Evolutionary conservation across 1,284 basidiomycete genomes (phyloP).

Genomic region (Leccinum subrobustum): DNA sequence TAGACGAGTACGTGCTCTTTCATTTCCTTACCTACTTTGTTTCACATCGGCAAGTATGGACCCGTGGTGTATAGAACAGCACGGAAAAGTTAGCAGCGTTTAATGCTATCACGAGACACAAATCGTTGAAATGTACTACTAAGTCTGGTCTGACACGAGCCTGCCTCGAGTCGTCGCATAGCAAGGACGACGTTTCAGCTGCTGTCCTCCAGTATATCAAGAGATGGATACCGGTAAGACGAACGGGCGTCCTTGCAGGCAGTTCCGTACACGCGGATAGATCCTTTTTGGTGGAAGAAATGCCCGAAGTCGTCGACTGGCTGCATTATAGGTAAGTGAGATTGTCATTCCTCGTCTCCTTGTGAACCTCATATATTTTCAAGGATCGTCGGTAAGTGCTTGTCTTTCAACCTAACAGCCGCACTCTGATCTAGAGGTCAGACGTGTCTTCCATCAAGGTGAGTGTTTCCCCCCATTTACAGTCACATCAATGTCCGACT

Average conservation of each 20-base stretch:
- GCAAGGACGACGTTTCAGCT: constrained; percentile 52
- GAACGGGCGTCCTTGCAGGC: constrained; percentile 71
- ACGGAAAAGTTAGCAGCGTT: constrained; percentile 49
- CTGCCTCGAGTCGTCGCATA: constrained; percentile 62
- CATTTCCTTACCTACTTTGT: neutral
- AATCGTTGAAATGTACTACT: constrained; percentile 28
- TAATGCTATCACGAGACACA: neutral
- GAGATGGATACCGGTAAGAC: constrained; percentile 65
- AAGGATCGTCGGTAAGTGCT: constrained; percentile 59
- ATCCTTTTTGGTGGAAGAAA: constrained; percentile 67
- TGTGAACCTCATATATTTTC: constrained; percentile 1
- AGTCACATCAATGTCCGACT: neutral
- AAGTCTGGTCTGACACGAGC: constrained; percentile 70
- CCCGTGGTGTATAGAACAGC: constrained; percentile 74
- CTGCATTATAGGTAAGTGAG: constrained; percentile 70
- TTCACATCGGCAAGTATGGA: constrained; percentile 54
- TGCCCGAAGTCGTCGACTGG: constrained; percentile 74
- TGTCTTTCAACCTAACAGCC: neutral
- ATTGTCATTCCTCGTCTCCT: neutral
- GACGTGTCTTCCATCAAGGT: constrained; percentile 84
- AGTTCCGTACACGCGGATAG: constrained; percentile 81
- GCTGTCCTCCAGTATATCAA: constrained; percentile 68
- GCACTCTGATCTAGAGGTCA: constrained; percentile 20
- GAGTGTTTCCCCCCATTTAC: neutral
- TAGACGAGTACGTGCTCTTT: constrained; percentile 54